Percentiles rank a stretch among this genome's conserved stretches.
Conservation (phyloP, 306 rosid genomes). For the Cicer cuneatum region DNA sequence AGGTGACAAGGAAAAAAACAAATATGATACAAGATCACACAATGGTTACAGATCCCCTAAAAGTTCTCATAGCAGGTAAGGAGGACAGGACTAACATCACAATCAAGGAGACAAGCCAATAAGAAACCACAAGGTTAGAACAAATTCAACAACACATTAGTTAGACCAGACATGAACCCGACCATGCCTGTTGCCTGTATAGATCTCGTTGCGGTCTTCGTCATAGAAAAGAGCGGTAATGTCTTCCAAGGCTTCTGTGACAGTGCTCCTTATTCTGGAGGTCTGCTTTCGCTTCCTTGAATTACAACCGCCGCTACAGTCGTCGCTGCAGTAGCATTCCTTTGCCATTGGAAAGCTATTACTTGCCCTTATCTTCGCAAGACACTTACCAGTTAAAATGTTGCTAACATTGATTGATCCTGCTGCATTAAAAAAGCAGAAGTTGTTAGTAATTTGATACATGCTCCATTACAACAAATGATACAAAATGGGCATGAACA, state of each 20-base stretch:
- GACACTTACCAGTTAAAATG: slow-evolving; percentile 92
- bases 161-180: slow-evolving; percentile 96
- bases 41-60: slow-evolving; percentile 43
- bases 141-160: slow-evolving; percentile 44
- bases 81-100: slow-evolving; percentile 46
- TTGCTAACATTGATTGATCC: slow-evolving; percentile 96
- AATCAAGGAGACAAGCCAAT: slow-evolving; percentile 41
- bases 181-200: slow-evolving; percentile 88
- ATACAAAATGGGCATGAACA: slow-evolving; percentile 16
- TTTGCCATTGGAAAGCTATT: slow-evolving; percentile 55
- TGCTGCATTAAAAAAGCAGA: slow-evolving; percentile 58
- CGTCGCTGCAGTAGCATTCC: slow-evolving; percentile 56
- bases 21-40: slow-evolving; percentile 45
- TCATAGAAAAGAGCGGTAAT: slow-evolving; percentile 95
- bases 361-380: slow-evolving; percentile 78
- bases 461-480: slow-evolving; percentile 17
- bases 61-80: slow-evolving; percentile 39
- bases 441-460: slow-evolving; percentile 19
- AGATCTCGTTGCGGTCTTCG: slow-evolving; percentile 92
- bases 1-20: slow-evolving; percentile 29
- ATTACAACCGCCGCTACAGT: slow-evolving; percentile 46
- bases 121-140: slow-evolving; percentile 44
- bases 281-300: slow-evolving; percentile 55
- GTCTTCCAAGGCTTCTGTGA: slow-evolving; percentile 92
- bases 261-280: slow-evolving; percentile 74